These are phyloP conservation scores for Nicotiana tomentosiformis DNA, from an alignment of 257 asterid genomes.

Conservation along the genomic window DNA sequence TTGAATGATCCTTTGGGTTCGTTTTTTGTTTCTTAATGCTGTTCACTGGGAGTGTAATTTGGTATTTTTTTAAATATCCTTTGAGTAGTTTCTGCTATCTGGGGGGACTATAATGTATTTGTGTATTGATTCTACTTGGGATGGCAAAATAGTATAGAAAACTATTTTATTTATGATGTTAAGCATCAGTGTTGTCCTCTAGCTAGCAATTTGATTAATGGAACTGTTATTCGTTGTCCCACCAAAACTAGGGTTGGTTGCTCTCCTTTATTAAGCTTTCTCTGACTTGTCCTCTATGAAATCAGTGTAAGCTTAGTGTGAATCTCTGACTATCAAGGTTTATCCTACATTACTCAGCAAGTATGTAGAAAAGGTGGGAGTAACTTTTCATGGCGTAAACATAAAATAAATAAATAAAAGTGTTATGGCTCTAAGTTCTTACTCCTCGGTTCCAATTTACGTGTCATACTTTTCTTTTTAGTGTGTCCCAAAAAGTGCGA, in stretches of 20 bases:
- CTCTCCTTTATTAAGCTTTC: not conserved
- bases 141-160: not conserved
- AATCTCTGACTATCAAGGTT: not conserved
- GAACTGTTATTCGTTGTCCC: not conserved
- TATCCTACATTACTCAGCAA: not conserved
- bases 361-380: not conserved
- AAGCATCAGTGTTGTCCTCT: not conserved
- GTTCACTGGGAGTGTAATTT: not conserved
- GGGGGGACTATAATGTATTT: not conserved
- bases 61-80: not conserved
- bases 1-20: not conserved
- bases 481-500: too few relatives aligned
- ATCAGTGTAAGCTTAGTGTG: not conserved
- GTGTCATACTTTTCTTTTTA: too few relatives aligned
- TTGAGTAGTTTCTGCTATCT: not conserved
- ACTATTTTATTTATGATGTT: not conserved
- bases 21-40: not conserved
- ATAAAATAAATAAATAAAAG: not conserved
- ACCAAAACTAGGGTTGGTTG: not conserved
- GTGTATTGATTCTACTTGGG: not conserved
- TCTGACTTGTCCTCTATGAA: not conserved
- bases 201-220: not conserved
- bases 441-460: too few relatives aligned
- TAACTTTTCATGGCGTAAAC: not conserved
- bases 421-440: not conserved